Conservation (phyloP, 257 asterid genomes). For the Salvia miltiorrhiza region DNA sequence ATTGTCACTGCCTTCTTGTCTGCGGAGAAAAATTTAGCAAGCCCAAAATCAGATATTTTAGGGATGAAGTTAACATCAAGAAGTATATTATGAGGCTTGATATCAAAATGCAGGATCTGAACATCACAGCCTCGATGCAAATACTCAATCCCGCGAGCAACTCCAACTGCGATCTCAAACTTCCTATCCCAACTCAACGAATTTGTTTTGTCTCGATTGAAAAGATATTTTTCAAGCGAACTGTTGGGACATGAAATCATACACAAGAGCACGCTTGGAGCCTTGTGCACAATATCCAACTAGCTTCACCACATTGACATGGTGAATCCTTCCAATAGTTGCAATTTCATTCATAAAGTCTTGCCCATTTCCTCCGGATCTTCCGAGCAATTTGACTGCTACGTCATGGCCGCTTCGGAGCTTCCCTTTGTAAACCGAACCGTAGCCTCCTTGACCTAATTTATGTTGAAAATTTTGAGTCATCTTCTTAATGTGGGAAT, state of each 20-base stretch:
- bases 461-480: neutral
- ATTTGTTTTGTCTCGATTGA: neutral
- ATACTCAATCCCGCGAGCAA: neutral
- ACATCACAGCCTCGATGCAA: neutral
- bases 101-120: too few species aligned
- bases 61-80: too few species aligned
- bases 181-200: neutral
- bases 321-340: constrained; percentile 24
- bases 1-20: too few species aligned
- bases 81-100: too few species aligned
- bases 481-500: neutral
- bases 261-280: neutral
- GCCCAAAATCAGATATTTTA: too few species aligned
- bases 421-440: constrained; percentile 25
- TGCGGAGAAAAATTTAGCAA: too few species aligned
- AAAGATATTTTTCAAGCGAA: neutral
- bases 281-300: constrained; percentile 12
- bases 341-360: constrained; percentile 41
- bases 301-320: neutral
- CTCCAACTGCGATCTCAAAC: too few species aligned
- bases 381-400: constrained; percentile 29
- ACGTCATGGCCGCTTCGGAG: constrained; percentile 26
- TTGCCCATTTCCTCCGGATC: neutral
- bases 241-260: constrained; percentile 1
- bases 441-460: constrained; percentile 12